A percentile compares a stretch with the other conserved stretches of the same genome.
Evolutionary conservation across 345 rosid species (phyloP).

Genomic region (Sonneratia alba): DNA sequence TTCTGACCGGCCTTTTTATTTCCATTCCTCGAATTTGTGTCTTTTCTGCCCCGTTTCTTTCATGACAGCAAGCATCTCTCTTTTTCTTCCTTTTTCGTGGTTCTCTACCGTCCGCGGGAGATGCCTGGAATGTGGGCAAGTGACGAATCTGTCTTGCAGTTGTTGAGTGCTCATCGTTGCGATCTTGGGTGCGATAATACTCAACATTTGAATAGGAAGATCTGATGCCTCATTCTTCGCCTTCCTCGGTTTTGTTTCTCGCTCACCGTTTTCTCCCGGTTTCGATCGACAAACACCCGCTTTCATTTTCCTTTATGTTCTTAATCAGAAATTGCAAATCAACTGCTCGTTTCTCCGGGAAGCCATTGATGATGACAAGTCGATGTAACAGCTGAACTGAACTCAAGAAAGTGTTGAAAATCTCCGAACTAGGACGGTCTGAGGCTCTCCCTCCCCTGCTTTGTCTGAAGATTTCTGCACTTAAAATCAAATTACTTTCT

Average conservation of each 20-base stretch:
- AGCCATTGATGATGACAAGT: slow-evolving; percentile 5
- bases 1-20: too few relatives aligned
- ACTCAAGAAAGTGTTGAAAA: slow-evolving; percentile 21
- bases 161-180: not conserved
- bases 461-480: not conserved
- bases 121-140: not conserved
- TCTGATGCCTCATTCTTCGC: not conserved
- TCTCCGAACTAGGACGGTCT: slow-evolving; percentile 59
- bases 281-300: not conserved
- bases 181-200: not conserved
- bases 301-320: not conserved
- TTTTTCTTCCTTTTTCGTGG: too few relatives aligned
- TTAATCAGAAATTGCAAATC: too few relatives aligned
- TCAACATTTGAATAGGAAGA: slow-evolving; percentile 1
- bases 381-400: slow-evolving; percentile 1
- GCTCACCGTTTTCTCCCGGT: not conserved
- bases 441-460: slow-evolving; percentile 25
- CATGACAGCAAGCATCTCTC: too few relatives aligned
- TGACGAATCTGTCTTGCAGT: not conserved
- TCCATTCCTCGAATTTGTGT: too few relatives aligned
- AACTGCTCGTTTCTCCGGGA: not conserved
- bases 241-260: not conserved
- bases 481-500: too few relatives aligned
- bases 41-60: too few relatives aligned
- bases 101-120: too few relatives aligned